Conservation (phyloP, 2,329 filamentous ascomycete species). For the Fusarium secorum region DNA sequence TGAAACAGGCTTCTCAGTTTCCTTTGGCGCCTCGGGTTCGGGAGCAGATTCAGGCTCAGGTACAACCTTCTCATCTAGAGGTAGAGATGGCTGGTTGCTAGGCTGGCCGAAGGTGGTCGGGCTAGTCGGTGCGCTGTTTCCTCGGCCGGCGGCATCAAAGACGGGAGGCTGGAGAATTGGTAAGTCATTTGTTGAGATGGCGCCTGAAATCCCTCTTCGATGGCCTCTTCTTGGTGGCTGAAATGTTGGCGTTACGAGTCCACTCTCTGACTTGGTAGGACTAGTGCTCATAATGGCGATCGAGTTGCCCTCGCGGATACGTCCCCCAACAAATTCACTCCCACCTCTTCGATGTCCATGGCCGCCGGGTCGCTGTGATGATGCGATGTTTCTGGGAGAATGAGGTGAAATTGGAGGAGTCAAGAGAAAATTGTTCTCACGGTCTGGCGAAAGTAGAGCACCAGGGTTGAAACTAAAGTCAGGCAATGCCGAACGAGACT, state of each 20-base stretch:
- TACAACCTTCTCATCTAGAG: slow-evolving; percentile 1
- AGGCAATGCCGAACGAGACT: slow-evolving; percentile 53
- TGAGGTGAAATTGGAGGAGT: slow-evolving; percentile 65
- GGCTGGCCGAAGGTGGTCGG: slow-evolving; percentile 57
- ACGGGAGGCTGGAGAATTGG: slow-evolving; percentile 69
- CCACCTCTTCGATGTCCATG: slow-evolving; percentile 82
- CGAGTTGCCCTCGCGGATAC: slow-evolving; percentile 64
- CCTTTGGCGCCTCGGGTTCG: not conserved
- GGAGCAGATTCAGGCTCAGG: slow-evolving; percentile 1
- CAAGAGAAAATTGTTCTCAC: slow-evolving; percentile 50
- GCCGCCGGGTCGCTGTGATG: slow-evolving; percentile 64
- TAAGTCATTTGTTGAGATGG: slow-evolving; percentile 85
- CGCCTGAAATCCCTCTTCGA: slow-evolving; percentile 73
- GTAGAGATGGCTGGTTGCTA: slow-evolving; percentile 32
- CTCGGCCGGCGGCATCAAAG: slow-evolving; percentile 60
- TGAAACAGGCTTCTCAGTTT: not conserved
- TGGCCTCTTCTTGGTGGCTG: slow-evolving; percentile 70
- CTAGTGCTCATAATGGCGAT: slow-evolving; percentile 72
- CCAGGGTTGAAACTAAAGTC: slow-evolving; percentile 66
- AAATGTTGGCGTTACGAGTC: slow-evolving; percentile 64
- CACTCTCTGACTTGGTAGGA: slow-evolving; percentile 70
- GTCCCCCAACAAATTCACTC: slow-evolving; percentile 87
- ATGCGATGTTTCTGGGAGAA: slow-evolving; percentile 59
- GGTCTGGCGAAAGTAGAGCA: slow-evolving; percentile 54
- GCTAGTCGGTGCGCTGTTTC: slow-evolving; percentile 71